Percentiles rank a stretch among this genome's conserved stretches.
phyloP scores from a whole-genome alignment of 2,329 filamentous ascomycete genomes.

The Aureobasidium sp. region DNA sequence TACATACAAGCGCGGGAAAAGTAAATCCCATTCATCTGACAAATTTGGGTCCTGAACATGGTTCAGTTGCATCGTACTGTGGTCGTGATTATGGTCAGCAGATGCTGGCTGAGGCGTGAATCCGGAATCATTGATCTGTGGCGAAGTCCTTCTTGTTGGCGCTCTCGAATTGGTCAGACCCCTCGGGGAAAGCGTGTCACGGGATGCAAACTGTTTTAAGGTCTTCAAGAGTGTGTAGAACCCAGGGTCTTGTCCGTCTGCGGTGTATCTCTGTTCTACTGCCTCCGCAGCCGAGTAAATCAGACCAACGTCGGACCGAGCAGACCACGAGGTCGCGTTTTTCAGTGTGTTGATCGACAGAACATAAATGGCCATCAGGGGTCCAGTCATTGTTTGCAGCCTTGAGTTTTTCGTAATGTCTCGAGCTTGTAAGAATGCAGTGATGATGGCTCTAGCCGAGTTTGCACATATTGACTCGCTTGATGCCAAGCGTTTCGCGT shows the following conservation, averaged over 20 bases:
- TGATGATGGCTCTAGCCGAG: conserved; percentile 7
- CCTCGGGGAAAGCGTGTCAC: background rate
- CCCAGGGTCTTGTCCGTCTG: background rate
- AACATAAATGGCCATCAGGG: conserved; percentile 12
- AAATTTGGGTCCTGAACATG: background rate
- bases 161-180: conserved; percentile 5
- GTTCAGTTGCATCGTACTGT: background rate
- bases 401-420: background rate
- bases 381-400: background rate
- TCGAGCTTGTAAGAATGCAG: background rate
- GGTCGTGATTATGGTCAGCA: background rate
- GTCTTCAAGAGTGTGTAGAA: conserved; percentile 2
- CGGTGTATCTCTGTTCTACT: conserved; percentile 1
- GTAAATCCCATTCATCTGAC: background rate
- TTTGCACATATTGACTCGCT: conserved; percentile 8
- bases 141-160: conserved; percentile 32
- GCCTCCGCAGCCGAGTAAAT: conserved; percentile 5
- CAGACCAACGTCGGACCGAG: conserved; percentile 1
- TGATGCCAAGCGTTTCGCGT: background rate
- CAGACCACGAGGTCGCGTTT: background rate
- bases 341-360: background rate
- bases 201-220: background rate
- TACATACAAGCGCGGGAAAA: conserved; percentile 4
- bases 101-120: background rate
- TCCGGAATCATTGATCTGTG: conserved; percentile 28